phyloP scores from a whole-genome alignment of 2,329 filamentous ascomycete genomes.

The Diaporthe batatas region DNA sequence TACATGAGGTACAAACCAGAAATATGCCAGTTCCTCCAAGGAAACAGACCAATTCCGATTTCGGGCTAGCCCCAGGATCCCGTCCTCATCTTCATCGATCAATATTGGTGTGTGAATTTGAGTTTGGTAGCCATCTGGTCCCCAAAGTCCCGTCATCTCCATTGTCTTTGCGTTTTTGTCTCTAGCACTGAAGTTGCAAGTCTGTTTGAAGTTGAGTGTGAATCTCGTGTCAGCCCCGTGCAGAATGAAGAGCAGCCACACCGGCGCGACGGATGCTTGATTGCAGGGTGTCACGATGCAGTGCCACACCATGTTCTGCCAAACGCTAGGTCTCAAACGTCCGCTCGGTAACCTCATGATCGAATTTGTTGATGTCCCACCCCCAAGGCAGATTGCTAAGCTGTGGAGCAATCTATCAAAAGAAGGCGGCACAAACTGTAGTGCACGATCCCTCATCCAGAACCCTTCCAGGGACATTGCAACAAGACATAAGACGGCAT shows the following conservation, averaged over 20 bases:
- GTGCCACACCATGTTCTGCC: conserved; percentile 20
- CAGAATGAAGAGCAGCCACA: conserved; percentile 12
- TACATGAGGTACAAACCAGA: neutral
- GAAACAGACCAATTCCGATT: neutral
- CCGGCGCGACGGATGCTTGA: neutral
- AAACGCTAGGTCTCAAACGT: accelerated
- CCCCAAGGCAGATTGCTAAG: conserved; percentile 4
- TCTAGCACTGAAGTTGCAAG: neutral
- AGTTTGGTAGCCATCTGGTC: neutral
- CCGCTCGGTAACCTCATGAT: neutral
- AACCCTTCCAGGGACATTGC: no score
- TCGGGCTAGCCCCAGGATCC: neutral
- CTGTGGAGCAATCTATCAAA: conserved; percentile 3
- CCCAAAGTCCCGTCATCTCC: neutral
- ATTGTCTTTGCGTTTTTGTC: neutral
- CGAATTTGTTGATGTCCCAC: neutral
- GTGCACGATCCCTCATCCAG: no score
- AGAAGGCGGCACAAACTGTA: no score
- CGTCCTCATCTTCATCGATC: neutral
- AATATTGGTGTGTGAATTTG: conserved; percentile 1
- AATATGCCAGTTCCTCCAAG: neutral
- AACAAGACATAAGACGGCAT: neutral
- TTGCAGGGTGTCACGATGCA: neutral
- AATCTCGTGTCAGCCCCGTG: conserved; percentile 1
- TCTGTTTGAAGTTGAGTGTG: neutral